phyloP scores from a whole-genome alignment of 2,329 filamentous ascomycete species.

The Aspergillus caelatus region DNA sequence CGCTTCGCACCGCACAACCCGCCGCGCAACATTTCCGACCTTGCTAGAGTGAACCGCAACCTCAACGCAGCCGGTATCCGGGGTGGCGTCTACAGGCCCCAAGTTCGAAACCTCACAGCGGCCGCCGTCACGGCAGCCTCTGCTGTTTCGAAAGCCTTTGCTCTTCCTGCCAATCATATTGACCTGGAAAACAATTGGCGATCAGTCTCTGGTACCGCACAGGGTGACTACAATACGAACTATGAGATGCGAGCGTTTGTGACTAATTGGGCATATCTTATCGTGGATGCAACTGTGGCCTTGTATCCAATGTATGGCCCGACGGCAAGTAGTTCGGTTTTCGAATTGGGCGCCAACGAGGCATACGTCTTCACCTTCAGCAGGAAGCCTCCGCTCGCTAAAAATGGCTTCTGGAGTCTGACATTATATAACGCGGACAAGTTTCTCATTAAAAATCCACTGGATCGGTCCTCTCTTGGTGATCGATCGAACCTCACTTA shows the following conservation, averaged over 20 bases:
- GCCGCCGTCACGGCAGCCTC: too few species aligned
- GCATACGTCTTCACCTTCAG: conserved; percentile 26
- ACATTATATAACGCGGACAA: conserved; percentile 27
- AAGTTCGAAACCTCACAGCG: not conserved
- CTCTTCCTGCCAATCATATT: too few species aligned
- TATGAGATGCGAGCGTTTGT: too few species aligned
- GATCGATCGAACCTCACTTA: conserved; percentile 30
- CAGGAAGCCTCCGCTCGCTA: conserved; percentile 22
- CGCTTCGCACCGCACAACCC: too few species aligned
- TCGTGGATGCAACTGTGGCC: too few species aligned
- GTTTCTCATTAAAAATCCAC: conserved; percentile 27
- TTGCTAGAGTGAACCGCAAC: not conserved
- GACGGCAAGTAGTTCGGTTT: too few species aligned
- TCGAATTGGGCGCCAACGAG: conserved; percentile 13
- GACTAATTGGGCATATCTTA: too few species aligned
- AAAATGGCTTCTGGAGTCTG: conserved; percentile 32
- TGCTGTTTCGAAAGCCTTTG: too few species aligned
- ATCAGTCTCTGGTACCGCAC: too few species aligned
- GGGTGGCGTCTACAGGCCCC: not conserved
- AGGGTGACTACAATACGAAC: too few species aligned
- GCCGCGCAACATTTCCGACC: not conserved
- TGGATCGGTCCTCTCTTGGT: conserved; percentile 27
- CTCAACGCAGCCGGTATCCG: not conserved
- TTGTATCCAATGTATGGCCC: too few species aligned
- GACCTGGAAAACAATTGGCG: too few species aligned